These are phyloP conservation scores for Dentipellis fragilis DNA, from an alignment of 768 basidiomycete species.

Conservation along the genomic window DNA sequence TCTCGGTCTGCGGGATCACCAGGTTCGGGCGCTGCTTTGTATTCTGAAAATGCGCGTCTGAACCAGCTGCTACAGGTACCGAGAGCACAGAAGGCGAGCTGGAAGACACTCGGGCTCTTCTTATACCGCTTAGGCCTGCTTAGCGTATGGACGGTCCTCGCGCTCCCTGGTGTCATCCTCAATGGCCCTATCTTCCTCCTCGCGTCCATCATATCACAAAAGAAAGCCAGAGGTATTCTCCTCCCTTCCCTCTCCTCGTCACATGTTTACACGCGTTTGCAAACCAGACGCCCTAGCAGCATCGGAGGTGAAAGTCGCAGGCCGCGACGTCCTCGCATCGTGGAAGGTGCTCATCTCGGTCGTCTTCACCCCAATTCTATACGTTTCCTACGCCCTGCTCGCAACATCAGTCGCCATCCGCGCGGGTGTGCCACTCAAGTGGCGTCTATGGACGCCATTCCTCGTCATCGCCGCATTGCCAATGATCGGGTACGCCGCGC, in stretches of 20 bases:
- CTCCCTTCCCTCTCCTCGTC: neutral
- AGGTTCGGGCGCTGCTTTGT: constrained; percentile 36
- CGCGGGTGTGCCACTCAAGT: constrained; percentile 48
- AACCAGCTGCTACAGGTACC: constrained; percentile 47
- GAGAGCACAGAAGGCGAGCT: constrained; percentile 69
- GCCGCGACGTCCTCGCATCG: constrained; percentile 85
- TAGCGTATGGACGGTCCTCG: constrained; percentile 71
- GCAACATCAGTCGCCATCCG: constrained; percentile 70
- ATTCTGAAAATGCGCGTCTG: neutral
- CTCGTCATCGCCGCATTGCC: constrained; percentile 65
- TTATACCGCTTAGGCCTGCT: constrained; percentile 75
- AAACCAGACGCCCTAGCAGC: constrained; percentile 92
- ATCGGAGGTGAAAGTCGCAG: constrained; percentile 88
- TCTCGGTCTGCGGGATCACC: constrained; percentile 88
- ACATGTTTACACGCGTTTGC: neutral
- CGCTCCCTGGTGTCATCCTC: constrained; percentile 81
- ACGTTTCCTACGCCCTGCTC: constrained; percentile 70
- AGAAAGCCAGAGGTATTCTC: constrained; percentile 72
- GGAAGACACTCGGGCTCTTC: constrained; percentile 78
- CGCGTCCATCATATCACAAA: constrained; percentile 76
- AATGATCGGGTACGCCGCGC: constrained; percentile 81
- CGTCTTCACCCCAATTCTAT: constrained; percentile 77
- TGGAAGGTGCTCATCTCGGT: constrained; percentile 96
- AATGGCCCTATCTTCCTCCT: constrained; percentile 89
- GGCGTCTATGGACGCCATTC: constrained; percentile 67